Evolutionary conservation across 2,329 filamentous ascomycete species (phyloP).

Genomic region (Aureobasidium mangrovei): DNA sequence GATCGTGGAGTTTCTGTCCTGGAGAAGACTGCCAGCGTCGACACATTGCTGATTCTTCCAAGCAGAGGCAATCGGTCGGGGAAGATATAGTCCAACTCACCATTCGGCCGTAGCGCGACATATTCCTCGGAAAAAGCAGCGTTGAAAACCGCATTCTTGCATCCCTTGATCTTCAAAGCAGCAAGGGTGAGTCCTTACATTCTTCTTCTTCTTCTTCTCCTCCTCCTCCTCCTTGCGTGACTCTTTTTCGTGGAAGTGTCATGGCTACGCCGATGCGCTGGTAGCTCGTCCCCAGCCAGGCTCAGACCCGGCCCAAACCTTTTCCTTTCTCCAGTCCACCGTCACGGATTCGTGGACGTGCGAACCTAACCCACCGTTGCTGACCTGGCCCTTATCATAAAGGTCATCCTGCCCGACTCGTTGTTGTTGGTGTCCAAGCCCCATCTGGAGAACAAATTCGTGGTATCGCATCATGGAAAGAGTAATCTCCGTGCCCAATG

Average conservation of each 20-base stretch:
- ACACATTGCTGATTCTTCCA: too few species aligned
- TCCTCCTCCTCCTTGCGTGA: not conserved
- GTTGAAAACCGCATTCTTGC: not conserved
- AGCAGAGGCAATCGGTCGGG: too few species aligned
- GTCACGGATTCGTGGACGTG: not conserved
- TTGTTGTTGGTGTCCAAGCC: too few species aligned
- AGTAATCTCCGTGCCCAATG: conserved; percentile 45
- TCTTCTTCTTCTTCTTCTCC: not conserved
- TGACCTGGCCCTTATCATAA: not conserved
- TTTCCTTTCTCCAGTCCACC: conserved; percentile 6
- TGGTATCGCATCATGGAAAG: conserved; percentile 19
- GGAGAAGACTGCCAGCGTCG: not conserved
- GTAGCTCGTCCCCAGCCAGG: conserved; percentile 7
- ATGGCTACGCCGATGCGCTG: conserved; percentile 8
- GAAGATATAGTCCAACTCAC: too few species aligned
- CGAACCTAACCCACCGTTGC: not conserved
- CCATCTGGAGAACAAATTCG: not conserved
- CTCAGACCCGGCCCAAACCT: conserved; percentile 5
- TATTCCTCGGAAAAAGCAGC: not conserved
- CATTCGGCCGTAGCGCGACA: too few species aligned
- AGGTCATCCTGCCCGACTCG: too few species aligned
- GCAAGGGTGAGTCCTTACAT: conserved; percentile 2
- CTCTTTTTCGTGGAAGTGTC: not conserved
- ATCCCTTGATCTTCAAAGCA: not conserved
- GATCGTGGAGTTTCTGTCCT: not conserved